Conservation (phyloP, 805 yeast species). For the Teunomyces stri region DNA sequence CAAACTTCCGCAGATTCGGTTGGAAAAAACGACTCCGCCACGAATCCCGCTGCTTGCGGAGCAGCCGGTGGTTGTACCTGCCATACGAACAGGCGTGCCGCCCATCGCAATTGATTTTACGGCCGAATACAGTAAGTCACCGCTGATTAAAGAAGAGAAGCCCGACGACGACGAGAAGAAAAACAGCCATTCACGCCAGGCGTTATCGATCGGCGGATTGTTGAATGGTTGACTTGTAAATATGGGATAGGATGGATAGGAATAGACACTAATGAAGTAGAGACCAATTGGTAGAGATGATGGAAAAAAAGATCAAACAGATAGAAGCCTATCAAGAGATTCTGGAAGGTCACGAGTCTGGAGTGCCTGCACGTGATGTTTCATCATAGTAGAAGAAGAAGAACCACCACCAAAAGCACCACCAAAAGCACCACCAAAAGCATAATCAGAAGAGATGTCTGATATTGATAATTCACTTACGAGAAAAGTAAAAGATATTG, state of each 20-base stretch:
- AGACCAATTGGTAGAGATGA: too few relatives aligned
- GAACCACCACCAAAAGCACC: too few relatives aligned
- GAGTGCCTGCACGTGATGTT: slow-evolving; percentile 6
- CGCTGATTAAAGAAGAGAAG: slow-evolving; percentile 5
- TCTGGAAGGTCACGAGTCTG: too few relatives aligned
- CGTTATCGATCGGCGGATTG: slow-evolving; percentile 40
- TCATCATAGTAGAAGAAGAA: slow-evolving; percentile 1
- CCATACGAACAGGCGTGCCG: slow-evolving; percentile 1
- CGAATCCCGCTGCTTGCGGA: not conserved
- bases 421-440: too few relatives aligned
- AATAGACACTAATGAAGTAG: not conserved
- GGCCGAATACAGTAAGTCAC: slow-evolving; percentile 11
- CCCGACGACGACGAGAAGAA: slow-evolving; percentile 10
- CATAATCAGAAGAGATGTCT: not conserved
- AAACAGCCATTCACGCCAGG: slow-evolving; percentile 14
- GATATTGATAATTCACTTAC: slow-evolving; percentile 33
- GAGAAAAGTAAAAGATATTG: slow-evolving; percentile 39
- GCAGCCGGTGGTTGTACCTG: not conserved
- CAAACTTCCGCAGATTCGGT: slow-evolving; percentile 13
- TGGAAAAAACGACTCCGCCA: not conserved
- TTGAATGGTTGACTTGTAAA: slow-evolving; percentile 24
- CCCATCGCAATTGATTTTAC: slow-evolving; percentile 31
- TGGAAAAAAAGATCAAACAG: too few relatives aligned
- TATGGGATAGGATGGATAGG: slow-evolving; percentile 1
- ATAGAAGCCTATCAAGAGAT: too few relatives aligned